Conservation (phyloP, 345 rosid species). For the Balakata baccata region DNA sequence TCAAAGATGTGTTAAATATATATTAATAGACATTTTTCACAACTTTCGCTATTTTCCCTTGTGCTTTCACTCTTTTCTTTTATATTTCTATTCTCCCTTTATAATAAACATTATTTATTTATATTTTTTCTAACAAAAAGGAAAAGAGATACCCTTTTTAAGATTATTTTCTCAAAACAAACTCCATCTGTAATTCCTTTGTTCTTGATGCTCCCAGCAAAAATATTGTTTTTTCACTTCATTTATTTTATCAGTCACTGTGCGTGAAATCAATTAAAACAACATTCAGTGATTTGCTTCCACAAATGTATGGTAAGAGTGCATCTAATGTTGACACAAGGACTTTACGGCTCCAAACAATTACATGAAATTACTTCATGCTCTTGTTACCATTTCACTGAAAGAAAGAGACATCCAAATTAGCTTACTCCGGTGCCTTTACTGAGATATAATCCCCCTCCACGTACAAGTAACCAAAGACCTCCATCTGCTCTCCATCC, state of each 20-base stretch:
- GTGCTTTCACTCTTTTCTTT: not conserved
- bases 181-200: not conserved
- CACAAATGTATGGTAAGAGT: not conserved
- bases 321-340: not conserved
- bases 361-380: not conserved
- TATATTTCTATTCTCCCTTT: not conserved
- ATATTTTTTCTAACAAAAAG: too few species aligned
- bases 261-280: not conserved
- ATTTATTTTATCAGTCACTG: not conserved
- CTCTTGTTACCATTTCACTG: not conserved
- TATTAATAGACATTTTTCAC: not conserved
- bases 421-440: constrained; percentile 84
- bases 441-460: constrained; percentile 96
- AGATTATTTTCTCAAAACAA: not conserved
- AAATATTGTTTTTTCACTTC: not conserved
- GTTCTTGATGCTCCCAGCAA: not conserved
- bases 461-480: constrained; percentile 98
- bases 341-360: not conserved
- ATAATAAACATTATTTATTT: not conserved
- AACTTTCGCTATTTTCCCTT: not conserved
- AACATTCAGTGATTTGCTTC: not conserved
- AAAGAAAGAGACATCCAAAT: constrained; percentile 4
- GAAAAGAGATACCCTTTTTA: not conserved
- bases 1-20: too few species aligned
- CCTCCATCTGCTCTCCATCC: constrained; percentile 99